Evolutionary conservation across 1,139 yeast species (phyloP).

Genomic region (Blastobotrys malaysiensis): DNA sequence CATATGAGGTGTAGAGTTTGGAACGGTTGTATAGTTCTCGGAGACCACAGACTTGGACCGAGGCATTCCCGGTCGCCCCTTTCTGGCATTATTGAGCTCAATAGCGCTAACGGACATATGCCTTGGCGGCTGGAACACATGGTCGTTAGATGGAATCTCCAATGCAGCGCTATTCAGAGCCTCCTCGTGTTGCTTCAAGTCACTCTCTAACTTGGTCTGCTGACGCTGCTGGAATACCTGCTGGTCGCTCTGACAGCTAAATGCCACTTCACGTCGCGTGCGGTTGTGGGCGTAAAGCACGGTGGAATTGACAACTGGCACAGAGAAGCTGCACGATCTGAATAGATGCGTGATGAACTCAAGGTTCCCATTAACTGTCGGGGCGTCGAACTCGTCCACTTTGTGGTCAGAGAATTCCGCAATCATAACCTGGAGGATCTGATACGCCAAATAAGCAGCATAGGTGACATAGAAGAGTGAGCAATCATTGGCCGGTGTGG

Average conservation of each 20-base stretch:
- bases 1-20: not conserved
- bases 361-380: not conserved
- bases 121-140: not conserved
- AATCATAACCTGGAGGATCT: conserved; percentile 6
- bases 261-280: conserved; percentile 5
- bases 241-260: conserved; percentile 3
- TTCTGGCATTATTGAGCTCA: not conserved
- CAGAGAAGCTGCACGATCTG: conserved; percentile 4
- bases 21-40: not conserved
- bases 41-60: not conserved
- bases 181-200: not conserved
- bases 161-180: not conserved
- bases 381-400: conserved; percentile 1
- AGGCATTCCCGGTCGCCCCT: not conserved
- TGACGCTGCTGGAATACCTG: not conserved
- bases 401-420: conserved; percentile 5
- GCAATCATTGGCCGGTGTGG: conserved; percentile 1
- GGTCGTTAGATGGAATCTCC: not conserved
- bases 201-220: not conserved
- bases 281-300: conserved; percentile 6
- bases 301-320: conserved; percentile 5
- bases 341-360: conserved; percentile 5
- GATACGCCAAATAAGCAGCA: conserved; percentile 7
- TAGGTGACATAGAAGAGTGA: conserved; percentile 5
- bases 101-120: not conserved